Evolutionary conservation across 306 rosid species (phyloP).

Genomic region (Arachis stenosperma): DNA sequence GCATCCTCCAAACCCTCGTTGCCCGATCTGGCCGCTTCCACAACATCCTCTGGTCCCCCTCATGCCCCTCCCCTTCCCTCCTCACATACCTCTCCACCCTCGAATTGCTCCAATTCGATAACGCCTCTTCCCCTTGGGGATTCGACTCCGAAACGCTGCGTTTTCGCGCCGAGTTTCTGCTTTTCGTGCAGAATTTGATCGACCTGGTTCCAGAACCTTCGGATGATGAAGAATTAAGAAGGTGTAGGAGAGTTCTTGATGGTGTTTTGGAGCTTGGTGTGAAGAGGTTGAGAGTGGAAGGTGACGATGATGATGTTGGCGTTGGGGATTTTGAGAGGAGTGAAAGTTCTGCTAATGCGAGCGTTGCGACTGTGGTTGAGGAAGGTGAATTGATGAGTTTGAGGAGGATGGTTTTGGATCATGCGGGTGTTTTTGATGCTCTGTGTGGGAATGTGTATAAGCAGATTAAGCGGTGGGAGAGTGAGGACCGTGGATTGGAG

Average conservation of each 20-base stretch:
- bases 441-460: slow-evolving; percentile 67
- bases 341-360: slow-evolving; percentile 28
- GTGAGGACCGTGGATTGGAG: slow-evolving; percentile 59
- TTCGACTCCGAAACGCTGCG: slow-evolving; percentile 76
- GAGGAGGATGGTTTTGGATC: slow-evolving; percentile 62
- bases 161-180: slow-evolving; percentile 76
- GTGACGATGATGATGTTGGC: slow-evolving; percentile 32
- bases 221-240: slow-evolving; percentile 40
- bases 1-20: slow-evolving; percentile 78
- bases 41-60: slow-evolving; percentile 67
- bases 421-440: slow-evolving; percentile 70
- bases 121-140: slow-evolving; percentile 70
- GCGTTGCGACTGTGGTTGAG: slow-evolving; percentile 48
- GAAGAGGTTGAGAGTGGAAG: slow-evolving; percentile 63
- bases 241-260: slow-evolving; percentile 60
- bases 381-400: slow-evolving; percentile 65
- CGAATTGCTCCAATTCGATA: slow-evolving; percentile 73
- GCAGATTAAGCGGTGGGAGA: slow-evolving; percentile 65
- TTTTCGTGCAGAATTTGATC: slow-evolving; percentile 76
- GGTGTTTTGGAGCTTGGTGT: slow-evolving; percentile 73
- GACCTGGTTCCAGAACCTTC: slow-evolving; percentile 42
- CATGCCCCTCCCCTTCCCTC: slow-evolving; percentile 81
- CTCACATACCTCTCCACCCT: slow-evolving; percentile 76
- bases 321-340: slow-evolving; percentile 2
- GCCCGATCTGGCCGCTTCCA: slow-evolving; percentile 77